Percentiles rank a stretch among this genome's conserved stretches.
Evolutionary conservation across 169 alveolate species (phyloP).

Genomic region (Eimeria maxima): DNA sequence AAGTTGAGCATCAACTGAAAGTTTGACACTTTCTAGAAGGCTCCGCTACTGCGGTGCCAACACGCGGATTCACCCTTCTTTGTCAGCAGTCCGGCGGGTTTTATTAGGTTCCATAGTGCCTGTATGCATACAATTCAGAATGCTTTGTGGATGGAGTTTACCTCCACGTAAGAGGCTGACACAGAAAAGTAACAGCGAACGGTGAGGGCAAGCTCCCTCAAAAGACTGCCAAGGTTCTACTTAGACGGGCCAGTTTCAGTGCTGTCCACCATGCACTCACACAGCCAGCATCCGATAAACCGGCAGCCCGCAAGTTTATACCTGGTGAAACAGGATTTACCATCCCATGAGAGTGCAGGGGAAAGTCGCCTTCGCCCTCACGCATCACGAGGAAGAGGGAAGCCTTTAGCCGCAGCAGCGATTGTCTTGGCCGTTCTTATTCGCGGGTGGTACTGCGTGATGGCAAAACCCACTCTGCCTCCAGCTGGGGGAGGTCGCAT

Average conservation of each 20-base stretch:
- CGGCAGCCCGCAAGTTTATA: background rate
- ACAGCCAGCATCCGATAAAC: background rate
- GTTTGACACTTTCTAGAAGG: no score
- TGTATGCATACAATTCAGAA: background rate
- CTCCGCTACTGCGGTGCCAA: background rate
- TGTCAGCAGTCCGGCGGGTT: background rate
- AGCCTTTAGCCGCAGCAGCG: background rate
- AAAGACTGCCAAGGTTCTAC: background rate
- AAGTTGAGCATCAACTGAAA: background rate
- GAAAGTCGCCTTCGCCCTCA: background rate
- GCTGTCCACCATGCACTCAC: background rate
- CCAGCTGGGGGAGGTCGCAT: background rate
- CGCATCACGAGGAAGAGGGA: background rate
- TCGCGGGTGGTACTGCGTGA: background rate
- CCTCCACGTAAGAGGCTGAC: background rate
- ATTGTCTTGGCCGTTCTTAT: background rate
- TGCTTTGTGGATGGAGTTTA: background rate
- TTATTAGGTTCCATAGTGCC: background rate
- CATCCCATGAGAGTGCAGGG: background rate
- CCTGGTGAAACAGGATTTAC: background rate
- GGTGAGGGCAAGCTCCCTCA: background rate
- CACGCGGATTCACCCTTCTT: background rate
- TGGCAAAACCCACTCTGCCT: background rate
- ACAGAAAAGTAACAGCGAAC: background rate
- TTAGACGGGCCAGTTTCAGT: background rate